Conservation (phyloP, 2,329 filamentous ascomycete genomes). For the Rhytidhysteron rufulum region DNA sequence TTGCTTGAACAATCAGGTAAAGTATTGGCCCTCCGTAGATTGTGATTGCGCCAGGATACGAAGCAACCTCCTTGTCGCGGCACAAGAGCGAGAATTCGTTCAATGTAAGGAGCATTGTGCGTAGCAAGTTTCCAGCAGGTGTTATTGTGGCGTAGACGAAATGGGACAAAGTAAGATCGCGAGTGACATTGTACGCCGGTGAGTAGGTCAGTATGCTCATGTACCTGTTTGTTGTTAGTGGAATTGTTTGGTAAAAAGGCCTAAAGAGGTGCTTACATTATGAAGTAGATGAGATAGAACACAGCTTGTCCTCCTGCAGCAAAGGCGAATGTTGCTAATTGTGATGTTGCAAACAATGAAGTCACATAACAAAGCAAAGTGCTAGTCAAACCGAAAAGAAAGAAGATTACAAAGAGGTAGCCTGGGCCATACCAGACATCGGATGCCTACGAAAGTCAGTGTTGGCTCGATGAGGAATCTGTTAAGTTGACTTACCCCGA, state of each 20-base stretch:
- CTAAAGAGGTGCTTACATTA: conserved; percentile 32
- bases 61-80: conserved; percentile 55
- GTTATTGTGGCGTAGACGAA: conserved; percentile 71
- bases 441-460: conserved; percentile 37
- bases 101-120: conserved; percentile 70
- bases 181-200: conserved; percentile 65
- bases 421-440: conserved; percentile 72
- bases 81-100: conserved; percentile 85
- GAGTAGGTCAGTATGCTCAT: conserved; percentile 69
- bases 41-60: conserved; percentile 66
- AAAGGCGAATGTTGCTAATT: conserved; percentile 81
- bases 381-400: conserved; percentile 75
- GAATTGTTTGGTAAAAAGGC: background rate
- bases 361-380: conserved; percentile 75
- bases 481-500: conserved; percentile 36
- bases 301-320: conserved; percentile 70
- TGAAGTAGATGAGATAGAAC: conserved; percentile 47
- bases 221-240: conserved; percentile 13
- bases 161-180: conserved; percentile 64
- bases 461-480: background rate
- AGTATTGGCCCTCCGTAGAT: conserved; percentile 81
- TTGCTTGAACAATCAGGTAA: conserved; percentile 72
- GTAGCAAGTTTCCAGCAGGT: conserved; percentile 71
- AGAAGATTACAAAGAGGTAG: conserved; percentile 77
- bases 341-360: conserved; percentile 73